Conservation (phyloP, 805 yeast genomes). For the Nakazawaea wyomingensis region DNA sequence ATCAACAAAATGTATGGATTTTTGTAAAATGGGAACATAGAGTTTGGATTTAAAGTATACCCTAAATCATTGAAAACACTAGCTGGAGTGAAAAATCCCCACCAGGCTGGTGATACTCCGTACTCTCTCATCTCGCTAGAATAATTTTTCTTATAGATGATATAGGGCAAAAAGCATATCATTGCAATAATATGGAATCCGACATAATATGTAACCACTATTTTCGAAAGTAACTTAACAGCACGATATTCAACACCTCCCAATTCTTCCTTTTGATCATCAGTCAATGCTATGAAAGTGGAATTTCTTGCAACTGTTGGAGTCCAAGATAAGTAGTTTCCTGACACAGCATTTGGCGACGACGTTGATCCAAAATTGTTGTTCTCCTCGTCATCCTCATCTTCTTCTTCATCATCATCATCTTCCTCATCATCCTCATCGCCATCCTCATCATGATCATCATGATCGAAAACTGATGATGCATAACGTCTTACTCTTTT, state of each 20-base stretch:
- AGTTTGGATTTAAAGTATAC: conserved; percentile 71
- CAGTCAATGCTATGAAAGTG: conserved; percentile 75
- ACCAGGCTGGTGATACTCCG: conserved; percentile 81
- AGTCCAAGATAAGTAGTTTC: conserved; percentile 78
- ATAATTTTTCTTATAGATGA: conserved; percentile 37
- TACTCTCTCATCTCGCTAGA: conserved; percentile 36
- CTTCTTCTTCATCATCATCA: conserved; percentile 15
- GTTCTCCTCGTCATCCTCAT: conserved; percentile 29
- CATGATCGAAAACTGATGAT: no score
- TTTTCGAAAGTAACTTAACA: conserved; percentile 63
- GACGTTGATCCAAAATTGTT: conserved; percentile 10
- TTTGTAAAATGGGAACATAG: conserved; percentile 63
- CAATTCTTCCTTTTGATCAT: conserved; percentile 83
- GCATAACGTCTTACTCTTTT: conserved; percentile 24
- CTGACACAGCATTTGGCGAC: conserved; percentile 31
- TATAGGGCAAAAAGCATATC: conserved; percentile 59
- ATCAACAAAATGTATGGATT: conserved; percentile 63
- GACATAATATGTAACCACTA: conserved; percentile 62
- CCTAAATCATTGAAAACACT: conserved; percentile 87
- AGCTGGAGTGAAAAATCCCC: conserved; percentile 83
- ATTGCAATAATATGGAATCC: conserved; percentile 66
- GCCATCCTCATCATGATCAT: no score
- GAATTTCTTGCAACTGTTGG: conserved; percentile 95
- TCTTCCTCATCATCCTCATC: conserved; percentile 21
- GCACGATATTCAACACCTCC: conserved; percentile 98